Evolutionary conservation across 2,329 filamentous ascomycete genomes (phyloP), one percentile per base, ranked within the genome.

Genomic region (Colletotrichum godetiae): DNA sequence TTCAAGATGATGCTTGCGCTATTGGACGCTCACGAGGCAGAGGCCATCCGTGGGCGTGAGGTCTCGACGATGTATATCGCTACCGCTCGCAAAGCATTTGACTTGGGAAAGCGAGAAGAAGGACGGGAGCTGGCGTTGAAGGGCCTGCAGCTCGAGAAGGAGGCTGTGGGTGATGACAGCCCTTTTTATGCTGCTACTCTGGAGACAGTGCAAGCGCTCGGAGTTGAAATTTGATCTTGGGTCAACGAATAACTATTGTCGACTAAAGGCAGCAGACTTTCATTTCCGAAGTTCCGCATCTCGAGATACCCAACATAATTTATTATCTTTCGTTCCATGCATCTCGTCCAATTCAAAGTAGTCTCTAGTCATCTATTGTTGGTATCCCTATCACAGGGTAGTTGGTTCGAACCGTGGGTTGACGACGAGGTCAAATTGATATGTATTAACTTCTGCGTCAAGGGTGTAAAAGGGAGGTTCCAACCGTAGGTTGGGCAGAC

Each of bases 111-210:
- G n/a, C 1, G 42, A 6, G 37, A 52, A 12, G 22, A 72, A 27
- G 68, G 37, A 5, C 27, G 31, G 0, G 58, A 59, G 8, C 33
- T 74, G 15, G 68, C 68, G 24, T 22, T 68, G 37, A 72, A 56
- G 27, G 68, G 72, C 2, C 3, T 74, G 49, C 57, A 37, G 11
- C 53, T 74, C 6, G 72, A 74, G 24, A 59, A 72, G 24, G 68
- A 74, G 5, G 72, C 72, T 12, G 72, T 74, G 6, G 72, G 72
- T 1, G 67, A 49, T n/a, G 72, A 74, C 31, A 74, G 72, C 8
- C 68, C 69, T 5, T 74, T 74, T 24, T 74, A 72, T 29, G 13
- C 6, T 24, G 63, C 62, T 4, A 65, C 67, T 13, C 22, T 13
- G 7, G 29, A 19, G 22, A 46, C 70, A 5, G 70, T 73, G 0